These are phyloP conservation scores for Limtongia smithiae DNA, from an alignment of 805 yeast species.

Conservation along the genomic window DNA sequence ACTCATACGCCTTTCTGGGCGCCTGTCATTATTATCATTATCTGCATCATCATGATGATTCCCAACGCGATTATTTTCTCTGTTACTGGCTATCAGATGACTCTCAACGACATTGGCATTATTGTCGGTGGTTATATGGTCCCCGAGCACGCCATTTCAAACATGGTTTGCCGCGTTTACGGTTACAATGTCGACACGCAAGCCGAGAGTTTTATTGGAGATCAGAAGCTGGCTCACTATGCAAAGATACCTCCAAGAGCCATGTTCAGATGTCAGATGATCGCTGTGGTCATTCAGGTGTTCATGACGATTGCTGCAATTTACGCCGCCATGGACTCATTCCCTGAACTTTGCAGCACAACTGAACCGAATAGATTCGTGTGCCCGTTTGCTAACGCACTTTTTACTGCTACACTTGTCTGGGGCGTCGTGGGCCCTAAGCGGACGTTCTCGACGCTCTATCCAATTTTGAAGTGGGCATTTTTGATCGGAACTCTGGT, in stretches of 20 bases:
- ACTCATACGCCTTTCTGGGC: slow-evolving; percentile 62
- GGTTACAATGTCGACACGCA: slow-evolving; percentile 52
- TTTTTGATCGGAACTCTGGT: slow-evolving; percentile 13
- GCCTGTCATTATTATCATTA: slow-evolving; percentile 48
- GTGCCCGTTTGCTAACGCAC: slow-evolving; percentile 7
- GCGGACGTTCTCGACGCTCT: slow-evolving; percentile 10
- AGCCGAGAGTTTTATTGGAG: slow-evolving; percentile 52
- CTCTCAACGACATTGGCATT: slow-evolving; percentile 60
- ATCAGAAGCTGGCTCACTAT: slow-evolving; percentile 57
- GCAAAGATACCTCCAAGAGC: slow-evolving; percentile 49
- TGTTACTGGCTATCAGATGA: slow-evolving; percentile 56
- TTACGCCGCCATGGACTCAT: slow-evolving; percentile 41
- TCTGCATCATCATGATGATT: slow-evolving; percentile 42
- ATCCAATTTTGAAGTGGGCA: slow-evolving; percentile 12
- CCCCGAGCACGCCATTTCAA: slow-evolving; percentile 58
- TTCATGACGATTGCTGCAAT: slow-evolving; percentile 49
- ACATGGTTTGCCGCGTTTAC: slow-evolving; percentile 58
- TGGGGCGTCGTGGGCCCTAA: slow-evolving; percentile 10
- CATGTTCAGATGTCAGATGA: slow-evolving; percentile 49
- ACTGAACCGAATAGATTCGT: slow-evolving; percentile 1
- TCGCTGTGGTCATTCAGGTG: slow-evolving; percentile 51
- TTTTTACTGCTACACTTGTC: slow-evolving; percentile 12
- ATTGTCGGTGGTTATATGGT: slow-evolving; percentile 60
- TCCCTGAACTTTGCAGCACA: slow-evolving; percentile 26
- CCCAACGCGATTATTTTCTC: slow-evolving; percentile 63